phyloP scores from a whole-genome alignment of 129 eudicot species.

The Flaveria trinervia region DNA sequence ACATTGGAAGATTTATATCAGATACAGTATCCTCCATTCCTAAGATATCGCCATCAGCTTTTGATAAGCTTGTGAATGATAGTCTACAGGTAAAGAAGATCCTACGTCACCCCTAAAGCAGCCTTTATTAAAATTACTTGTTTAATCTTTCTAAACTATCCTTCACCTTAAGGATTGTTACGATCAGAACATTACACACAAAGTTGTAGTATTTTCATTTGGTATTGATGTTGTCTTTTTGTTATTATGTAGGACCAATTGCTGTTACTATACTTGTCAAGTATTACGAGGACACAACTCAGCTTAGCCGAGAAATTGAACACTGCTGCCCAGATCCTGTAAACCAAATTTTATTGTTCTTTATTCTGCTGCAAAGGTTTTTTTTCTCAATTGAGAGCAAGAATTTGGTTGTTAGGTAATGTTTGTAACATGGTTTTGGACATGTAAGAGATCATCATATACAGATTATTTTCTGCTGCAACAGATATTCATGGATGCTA shows the following conservation, averaged over 20 bases:
- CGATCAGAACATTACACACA: background rate
- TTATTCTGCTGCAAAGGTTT: conserved; percentile 5
- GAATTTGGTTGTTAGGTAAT: conserved; percentile 24
- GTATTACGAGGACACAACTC: conserved; percentile 95
- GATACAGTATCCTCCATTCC: conserved; percentile 79
- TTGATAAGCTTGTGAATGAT: conserved; percentile 91
- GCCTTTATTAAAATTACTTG: background rate
- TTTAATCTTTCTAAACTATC: background rate
- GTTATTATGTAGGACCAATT: conserved; percentile 71
- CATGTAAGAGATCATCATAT: background rate
- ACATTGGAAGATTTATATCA: conserved; percentile 71
- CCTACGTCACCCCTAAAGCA: background rate
- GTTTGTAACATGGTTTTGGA: conserved; percentile 29
- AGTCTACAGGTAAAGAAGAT: conserved; percentile 60
- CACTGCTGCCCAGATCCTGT: conserved; percentile 51
- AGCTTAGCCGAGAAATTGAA: conserved; percentile 78
- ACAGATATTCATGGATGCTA: conserved; percentile 28
- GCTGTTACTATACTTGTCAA: conserved; percentile 81
- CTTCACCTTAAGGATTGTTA: background rate
- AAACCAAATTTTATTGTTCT: conserved; percentile 22
- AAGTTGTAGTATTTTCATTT: background rate
- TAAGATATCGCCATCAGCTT: conserved; percentile 62
- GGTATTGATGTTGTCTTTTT: conserved; percentile 1
- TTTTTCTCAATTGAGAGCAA: background rate
- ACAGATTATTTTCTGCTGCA: conserved; percentile 10